Conservation (phyloP, 768 basidiomycete species). For the Gloeophyllum trabeum region DNA sequence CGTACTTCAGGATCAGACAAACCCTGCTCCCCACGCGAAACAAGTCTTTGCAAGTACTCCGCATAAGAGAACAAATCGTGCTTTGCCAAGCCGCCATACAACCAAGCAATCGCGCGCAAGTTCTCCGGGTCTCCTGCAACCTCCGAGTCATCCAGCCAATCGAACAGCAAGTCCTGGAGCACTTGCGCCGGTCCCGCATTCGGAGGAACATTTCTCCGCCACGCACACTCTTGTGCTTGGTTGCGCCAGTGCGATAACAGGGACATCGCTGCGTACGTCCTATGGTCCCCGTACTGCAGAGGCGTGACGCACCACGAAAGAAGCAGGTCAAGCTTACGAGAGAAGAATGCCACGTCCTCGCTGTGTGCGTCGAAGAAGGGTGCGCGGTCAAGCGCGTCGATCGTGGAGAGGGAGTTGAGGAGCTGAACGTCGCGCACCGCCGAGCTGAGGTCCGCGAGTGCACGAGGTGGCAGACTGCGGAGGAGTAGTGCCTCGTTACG, state of each 20-base stretch:
- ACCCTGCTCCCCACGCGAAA: slow-evolving; percentile 65
- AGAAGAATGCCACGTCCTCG: slow-evolving; percentile 31
- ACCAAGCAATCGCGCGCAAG: slow-evolving; percentile 46
- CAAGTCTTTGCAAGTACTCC: slow-evolving; percentile 67
- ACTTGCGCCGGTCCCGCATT: slow-evolving; percentile 48
- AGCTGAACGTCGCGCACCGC: slow-evolving; percentile 47
- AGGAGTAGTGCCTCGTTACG: slow-evolving; percentile 81
- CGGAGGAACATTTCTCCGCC: too few relatives aligned
- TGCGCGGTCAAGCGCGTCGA: slow-evolving; percentile 32
- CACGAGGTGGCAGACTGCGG: slow-evolving; percentile 49
- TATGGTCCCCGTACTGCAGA: slow-evolving; percentile 74
- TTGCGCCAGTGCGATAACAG: slow-evolving; percentile 55
- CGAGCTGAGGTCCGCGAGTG: slow-evolving; percentile 46
- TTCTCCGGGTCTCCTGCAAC: slow-evolving; percentile 46
- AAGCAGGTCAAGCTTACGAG: slow-evolving; percentile 62
- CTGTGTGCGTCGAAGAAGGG: slow-evolving; percentile 18
- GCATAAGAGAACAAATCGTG: slow-evolving; percentile 64
- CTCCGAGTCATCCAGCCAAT: slow-evolving; percentile 67
- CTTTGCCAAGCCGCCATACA: slow-evolving; percentile 66
- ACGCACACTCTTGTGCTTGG: slow-evolving; percentile 12
- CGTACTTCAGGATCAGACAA: slow-evolving; percentile 43
- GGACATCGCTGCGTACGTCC: slow-evolving; percentile 64
- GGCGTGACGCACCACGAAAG: slow-evolving; percentile 77
- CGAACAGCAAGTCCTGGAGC: slow-evolving; percentile 67
- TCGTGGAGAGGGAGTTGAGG: background rate